Evolutionary conservation across 805 yeast genomes (phyloP).

Genomic region (Starmerella bacillaris): DNA sequence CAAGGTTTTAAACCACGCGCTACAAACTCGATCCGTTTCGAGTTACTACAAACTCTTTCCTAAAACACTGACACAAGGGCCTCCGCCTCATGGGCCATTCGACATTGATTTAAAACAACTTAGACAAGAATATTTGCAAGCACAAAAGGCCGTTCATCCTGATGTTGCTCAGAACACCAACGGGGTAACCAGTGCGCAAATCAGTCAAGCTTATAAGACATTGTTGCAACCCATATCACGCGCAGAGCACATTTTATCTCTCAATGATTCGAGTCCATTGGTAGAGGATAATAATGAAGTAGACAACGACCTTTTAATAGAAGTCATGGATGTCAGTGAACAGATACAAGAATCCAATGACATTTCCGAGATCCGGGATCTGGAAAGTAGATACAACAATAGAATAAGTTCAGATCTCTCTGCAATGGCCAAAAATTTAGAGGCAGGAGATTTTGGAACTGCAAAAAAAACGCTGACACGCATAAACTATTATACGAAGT

Average conservation of each 20-base stretch:
- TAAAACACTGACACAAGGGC: slow-evolving; percentile 44
- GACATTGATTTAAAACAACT: slow-evolving; percentile 35
- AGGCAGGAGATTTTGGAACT: slow-evolving; percentile 31
- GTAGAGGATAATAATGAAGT: background rate
- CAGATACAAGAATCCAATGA: slow-evolving; percentile 46
- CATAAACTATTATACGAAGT: slow-evolving; percentile 70
- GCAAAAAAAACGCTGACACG: slow-evolving; percentile 53
- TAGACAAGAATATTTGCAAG: slow-evolving; percentile 52
- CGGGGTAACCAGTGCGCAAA: slow-evolving; percentile 15
- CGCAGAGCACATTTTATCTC: slow-evolving; percentile 40
- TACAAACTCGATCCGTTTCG: too few relatives aligned
- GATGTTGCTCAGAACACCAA: slow-evolving; percentile 32
- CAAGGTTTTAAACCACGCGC: too few relatives aligned
- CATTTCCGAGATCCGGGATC: slow-evolving; percentile 37
- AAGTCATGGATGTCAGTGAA: slow-evolving; percentile 73
- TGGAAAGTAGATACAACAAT: slow-evolving; percentile 38
- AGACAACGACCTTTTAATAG: slow-evolving; percentile 41
- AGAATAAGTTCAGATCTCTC: slow-evolving; percentile 34
- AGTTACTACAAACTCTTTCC: slow-evolving; percentile 54
- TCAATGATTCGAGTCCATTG: background rate
- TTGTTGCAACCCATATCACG: slow-evolving; percentile 53
- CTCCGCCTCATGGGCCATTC: slow-evolving; percentile 47
- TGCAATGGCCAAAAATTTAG: slow-evolving; percentile 32
- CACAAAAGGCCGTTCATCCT: slow-evolving; percentile 71
- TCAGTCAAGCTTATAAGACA: slow-evolving; percentile 65